phyloP scores from a whole-genome alignment of 176 grass and related monocot genomes.

The Oryza coarctata region DNA sequence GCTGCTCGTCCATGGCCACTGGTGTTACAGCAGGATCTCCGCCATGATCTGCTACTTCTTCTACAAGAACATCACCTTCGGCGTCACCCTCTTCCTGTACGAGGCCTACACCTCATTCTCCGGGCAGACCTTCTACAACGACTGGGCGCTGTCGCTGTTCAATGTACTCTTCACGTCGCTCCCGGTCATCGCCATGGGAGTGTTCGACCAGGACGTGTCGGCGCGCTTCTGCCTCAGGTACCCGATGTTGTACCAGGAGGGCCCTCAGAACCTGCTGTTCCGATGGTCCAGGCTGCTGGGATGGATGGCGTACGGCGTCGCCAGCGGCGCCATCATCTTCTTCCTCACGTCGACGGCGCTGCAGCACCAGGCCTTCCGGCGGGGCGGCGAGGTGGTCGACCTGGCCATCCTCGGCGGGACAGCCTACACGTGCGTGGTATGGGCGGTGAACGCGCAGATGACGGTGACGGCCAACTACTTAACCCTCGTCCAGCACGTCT shows the following conservation, averaged over 20 bases:
- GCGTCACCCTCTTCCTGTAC: conserved; percentile 75
- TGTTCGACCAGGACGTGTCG: conserved; percentile 87
- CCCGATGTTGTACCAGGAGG: conserved; percentile 94
- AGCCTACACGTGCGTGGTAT: conserved; percentile 69
- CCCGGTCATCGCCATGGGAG: conserved; percentile 77
- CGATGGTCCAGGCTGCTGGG: conserved; percentile 69
- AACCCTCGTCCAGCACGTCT: conserved; percentile 70
- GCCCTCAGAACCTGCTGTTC: conserved; percentile 77
- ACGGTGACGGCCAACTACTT: conserved; percentile 63
- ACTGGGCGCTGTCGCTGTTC: conserved; percentile 64
- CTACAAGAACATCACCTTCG: conserved; percentile 95
- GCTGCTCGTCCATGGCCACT: conserved; percentile 91
- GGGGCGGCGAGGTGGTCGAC: conserved; percentile 45
- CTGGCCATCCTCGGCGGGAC: conserved; percentile 47
- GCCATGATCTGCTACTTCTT: conserved; percentile 98
- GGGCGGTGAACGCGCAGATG: conserved; percentile 83
- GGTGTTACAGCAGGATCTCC: conserved; percentile 93
- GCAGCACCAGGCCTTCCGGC: conserved; percentile 55
- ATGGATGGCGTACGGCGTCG: conserved; percentile 67
- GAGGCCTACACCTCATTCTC: conserved; percentile 72
- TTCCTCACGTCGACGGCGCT: conserved; percentile 45
- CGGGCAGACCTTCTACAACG: conserved; percentile 65
- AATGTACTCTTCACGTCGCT: conserved; percentile 86
- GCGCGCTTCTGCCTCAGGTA: conserved; percentile 86
- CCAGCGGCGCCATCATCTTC: conserved; percentile 63